Conservation (phyloP, 2,329 filamentous ascomycete species). For the Lasiodiplodia theobromae region DNA sequence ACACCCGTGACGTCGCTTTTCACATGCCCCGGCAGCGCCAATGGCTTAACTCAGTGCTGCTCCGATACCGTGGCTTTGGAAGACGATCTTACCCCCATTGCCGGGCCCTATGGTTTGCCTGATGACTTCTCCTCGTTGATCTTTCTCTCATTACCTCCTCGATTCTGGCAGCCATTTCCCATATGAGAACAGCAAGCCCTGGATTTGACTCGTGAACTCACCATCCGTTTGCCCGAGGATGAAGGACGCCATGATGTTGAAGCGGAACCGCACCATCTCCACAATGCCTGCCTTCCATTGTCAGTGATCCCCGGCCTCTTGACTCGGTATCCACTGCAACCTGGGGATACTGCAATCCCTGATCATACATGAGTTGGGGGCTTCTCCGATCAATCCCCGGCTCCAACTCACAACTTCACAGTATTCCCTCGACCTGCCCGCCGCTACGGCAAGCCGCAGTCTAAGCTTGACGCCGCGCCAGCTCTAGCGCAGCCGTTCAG, state of each 20-base stretch:
- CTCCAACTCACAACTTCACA: background rate
- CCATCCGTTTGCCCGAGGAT: background rate
- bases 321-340: background rate
- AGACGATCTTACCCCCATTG: background rate
- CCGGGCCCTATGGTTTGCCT: background rate
- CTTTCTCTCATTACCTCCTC: background rate
- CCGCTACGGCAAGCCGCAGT: background rate
- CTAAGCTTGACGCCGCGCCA: background rate
- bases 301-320: background rate
- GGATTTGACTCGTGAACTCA: too few species aligned
- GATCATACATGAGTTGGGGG: too few species aligned
- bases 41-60: background rate
- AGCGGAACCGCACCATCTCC: too few species aligned
- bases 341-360: too few species aligned
- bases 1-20: slow-evolving; percentile 1
- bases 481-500: background rate
- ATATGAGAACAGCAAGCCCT: too few species aligned
- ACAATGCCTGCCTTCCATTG: background rate
- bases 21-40: background rate
- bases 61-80: background rate
- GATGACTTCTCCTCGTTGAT: background rate
- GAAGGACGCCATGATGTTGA: too few species aligned
- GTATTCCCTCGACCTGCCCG: background rate
- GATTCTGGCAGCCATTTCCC: too few species aligned
- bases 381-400: background rate